phyloP scores from a whole-genome alignment of 305 asterid species.

The Salvia sclarea region DNA sequence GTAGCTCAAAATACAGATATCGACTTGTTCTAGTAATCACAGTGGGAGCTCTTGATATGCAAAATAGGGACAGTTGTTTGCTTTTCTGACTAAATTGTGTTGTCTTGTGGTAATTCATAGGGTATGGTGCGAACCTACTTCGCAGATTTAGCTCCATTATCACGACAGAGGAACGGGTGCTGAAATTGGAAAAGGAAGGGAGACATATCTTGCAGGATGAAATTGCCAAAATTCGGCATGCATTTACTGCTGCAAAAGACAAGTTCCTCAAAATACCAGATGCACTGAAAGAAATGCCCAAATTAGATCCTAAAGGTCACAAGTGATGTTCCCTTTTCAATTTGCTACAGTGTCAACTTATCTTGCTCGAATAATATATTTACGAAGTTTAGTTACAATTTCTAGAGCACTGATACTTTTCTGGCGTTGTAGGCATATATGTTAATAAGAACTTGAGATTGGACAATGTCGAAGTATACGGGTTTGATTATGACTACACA shows the following conservation, averaged over 20 bases:
- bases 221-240: conserved; percentile 57
- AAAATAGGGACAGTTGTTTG: neutral
- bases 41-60: conserved; percentile 3
- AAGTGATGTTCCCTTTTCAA: neutral
- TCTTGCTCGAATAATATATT: conserved; percentile 6
- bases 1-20: conserved; percentile 3
- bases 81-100: conserved; percentile 20
- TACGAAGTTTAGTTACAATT: neutral
- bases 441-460: conserved; percentile 85
- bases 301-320: conserved; percentile 82
- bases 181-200: conserved; percentile 45
- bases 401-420: conserved; percentile 29
- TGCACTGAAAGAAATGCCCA: conserved; percentile 68
- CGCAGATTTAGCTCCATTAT: conserved; percentile 43
- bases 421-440: conserved; percentile 67
- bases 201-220: conserved; percentile 46
- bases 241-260: conserved; percentile 64
- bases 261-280: conserved; percentile 70
- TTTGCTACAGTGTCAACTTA: conserved; percentile 22
- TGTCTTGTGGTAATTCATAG: conserved; percentile 33
- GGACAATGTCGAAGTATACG: conserved; percentile 85
- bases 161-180: conserved; percentile 40
- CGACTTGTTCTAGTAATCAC: conserved; percentile 19
- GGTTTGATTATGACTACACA: conserved; percentile 96
- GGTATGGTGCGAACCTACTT: conserved; percentile 37